Percentiles rank a stretch among this genome's conserved stretches.
Evolutionary conservation across 768 basidiomycete species (phyloP).

Genomic region (Kwoniella botswanensis): DNA sequence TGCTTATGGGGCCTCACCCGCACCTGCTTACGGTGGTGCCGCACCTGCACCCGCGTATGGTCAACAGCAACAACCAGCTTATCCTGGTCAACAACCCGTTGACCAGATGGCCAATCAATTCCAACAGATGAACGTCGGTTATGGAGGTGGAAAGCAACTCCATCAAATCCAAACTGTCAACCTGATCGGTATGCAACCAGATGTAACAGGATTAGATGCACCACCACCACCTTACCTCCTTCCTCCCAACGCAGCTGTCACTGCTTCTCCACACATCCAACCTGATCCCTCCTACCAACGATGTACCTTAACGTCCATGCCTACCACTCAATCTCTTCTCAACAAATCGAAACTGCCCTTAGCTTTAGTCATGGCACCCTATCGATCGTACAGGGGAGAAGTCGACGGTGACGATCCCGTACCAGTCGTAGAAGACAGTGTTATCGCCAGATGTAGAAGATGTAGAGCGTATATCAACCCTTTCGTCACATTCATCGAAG

Average conservation of each 20-base stretch:
- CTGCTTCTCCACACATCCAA: slow-evolving; percentile 68
- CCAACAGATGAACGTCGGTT: slow-evolving; percentile 78
- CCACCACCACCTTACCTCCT: slow-evolving; percentile 89
- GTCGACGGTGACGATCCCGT: slow-evolving; percentile 72
- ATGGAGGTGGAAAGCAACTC: slow-evolving; percentile 52
- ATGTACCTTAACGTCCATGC: slow-evolving; percentile 87
- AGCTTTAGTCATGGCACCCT: slow-evolving; percentile 85
- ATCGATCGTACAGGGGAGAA: slow-evolving; percentile 71
- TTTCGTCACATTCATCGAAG: slow-evolving; percentile 96
- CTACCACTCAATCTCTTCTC: slow-evolving; percentile 83
- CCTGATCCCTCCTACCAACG: slow-evolving; percentile 91
- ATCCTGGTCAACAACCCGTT: slow-evolving; percentile 23
- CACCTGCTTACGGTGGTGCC: slow-evolving; percentile 29
- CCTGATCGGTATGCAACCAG: slow-evolving; percentile 88
- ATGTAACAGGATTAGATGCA: slow-evolving; percentile 78
- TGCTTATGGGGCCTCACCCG: slow-evolving; percentile 42
- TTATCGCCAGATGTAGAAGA: slow-evolving; percentile 92
- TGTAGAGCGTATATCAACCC: slow-evolving; percentile 98
- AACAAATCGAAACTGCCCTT: slow-evolving; percentile 90
- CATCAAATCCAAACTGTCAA: slow-evolving; percentile 85
- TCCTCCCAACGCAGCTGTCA: slow-evolving; percentile 69
- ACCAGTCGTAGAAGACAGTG: slow-evolving; percentile 88
- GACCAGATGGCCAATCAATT: slow-evolving; percentile 78
- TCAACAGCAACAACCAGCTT: slow-evolving; percentile 16
- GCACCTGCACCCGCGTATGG: slow-evolving; percentile 59